These are phyloP conservation scores for Hysterium pulicare DNA, from an alignment of 2,329 filamentous ascomycete species.

Conservation along the genomic window DNA sequence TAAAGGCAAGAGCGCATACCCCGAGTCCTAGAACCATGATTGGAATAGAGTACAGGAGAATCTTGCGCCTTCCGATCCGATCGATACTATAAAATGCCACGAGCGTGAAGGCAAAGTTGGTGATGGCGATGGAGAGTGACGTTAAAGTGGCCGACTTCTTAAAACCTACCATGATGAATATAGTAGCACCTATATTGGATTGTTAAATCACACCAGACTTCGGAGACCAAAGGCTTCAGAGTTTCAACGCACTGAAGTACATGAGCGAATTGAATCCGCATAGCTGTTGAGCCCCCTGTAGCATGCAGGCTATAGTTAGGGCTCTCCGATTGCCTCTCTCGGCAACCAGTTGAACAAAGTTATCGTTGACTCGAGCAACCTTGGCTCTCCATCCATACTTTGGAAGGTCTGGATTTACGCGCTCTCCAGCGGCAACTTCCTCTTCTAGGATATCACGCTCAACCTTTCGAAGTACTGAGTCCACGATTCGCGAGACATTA, in stretches of 20 bases:
- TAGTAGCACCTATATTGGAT: too few relatives aligned
- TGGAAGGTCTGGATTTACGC: slow-evolving; percentile 29
- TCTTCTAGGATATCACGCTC: slow-evolving; percentile 73
- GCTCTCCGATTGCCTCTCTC: slow-evolving; percentile 64
- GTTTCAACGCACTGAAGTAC: too few relatives aligned
- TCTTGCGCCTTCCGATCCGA: slow-evolving; percentile 46
- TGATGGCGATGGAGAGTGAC: slow-evolving; percentile 42
- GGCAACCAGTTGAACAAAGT: slow-evolving; percentile 48
- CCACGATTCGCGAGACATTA: slow-evolving; percentile 48
- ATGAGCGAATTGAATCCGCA: slow-evolving; percentile 56
- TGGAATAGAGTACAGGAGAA: slow-evolving; percentile 78
- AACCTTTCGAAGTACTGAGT: slow-evolving; percentile 64
- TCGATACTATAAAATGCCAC: slow-evolving; percentile 46
- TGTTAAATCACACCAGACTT: slow-evolving; percentile 33
- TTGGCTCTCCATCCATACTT: slow-evolving; percentile 26
- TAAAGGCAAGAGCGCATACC: slow-evolving; percentile 70
- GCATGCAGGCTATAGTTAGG: slow-evolving; percentile 76
- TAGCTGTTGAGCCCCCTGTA: slow-evolving; percentile 85
- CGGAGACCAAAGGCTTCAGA: too few relatives aligned
- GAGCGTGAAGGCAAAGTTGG: slow-evolving; percentile 47
- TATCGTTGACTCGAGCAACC: slow-evolving; percentile 51
- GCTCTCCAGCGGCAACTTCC: slow-evolving; percentile 46
- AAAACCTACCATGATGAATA: slow-evolving; percentile 48
- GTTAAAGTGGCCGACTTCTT: slow-evolving; percentile 41
- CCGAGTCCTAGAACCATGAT: slow-evolving; percentile 75